phyloP scores from a whole-genome alignment of 345 rosid species.

The Aethionema arabicum region DNA sequence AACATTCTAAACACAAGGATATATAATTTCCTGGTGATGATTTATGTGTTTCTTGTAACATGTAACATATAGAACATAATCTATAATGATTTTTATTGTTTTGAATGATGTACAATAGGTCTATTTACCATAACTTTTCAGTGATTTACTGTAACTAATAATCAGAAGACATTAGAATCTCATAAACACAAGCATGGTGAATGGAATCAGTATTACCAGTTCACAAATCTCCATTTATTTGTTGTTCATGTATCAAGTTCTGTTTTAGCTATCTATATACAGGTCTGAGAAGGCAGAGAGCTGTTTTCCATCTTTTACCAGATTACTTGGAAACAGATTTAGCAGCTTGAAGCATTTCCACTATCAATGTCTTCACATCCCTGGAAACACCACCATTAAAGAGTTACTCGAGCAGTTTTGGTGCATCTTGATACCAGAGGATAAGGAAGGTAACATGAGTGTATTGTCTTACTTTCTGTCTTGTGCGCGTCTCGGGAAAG shows the following conservation, averaged over 20 bases:
- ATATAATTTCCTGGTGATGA: conserved; percentile 1
- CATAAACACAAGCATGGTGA: neutral
- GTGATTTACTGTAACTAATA: neutral
- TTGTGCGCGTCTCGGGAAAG: conserved; percentile 75
- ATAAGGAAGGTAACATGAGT: neutral
- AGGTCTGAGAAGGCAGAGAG: neutral
- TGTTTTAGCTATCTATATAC: conserved; percentile 24
- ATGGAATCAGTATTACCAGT: neutral
- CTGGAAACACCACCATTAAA: conserved; percentile 43
- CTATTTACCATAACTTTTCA: neutral
- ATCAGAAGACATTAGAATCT: neutral
- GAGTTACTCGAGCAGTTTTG: conserved; percentile 6
- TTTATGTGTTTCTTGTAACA: conserved; percentile 24
- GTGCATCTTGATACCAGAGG: neutral
- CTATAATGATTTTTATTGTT: conserved; percentile 1
- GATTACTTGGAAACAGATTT: conserved; percentile 42
- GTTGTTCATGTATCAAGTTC: conserved; percentile 11
- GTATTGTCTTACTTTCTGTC: conserved; percentile 64
- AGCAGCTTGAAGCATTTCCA: conserved; percentile 92
- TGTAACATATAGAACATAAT: conserved; percentile 10
- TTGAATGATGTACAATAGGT: neutral
- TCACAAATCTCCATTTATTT: neutral
- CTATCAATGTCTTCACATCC: conserved; percentile 84
- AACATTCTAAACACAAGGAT: conserved; percentile 12
- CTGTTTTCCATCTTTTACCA: conserved; percentile 8